These are phyloP conservation scores for Ophiostoma pallidulum DNA, from an alignment of 2,329 filamentous ascomycete species.

Conservation along the genomic window DNA sequence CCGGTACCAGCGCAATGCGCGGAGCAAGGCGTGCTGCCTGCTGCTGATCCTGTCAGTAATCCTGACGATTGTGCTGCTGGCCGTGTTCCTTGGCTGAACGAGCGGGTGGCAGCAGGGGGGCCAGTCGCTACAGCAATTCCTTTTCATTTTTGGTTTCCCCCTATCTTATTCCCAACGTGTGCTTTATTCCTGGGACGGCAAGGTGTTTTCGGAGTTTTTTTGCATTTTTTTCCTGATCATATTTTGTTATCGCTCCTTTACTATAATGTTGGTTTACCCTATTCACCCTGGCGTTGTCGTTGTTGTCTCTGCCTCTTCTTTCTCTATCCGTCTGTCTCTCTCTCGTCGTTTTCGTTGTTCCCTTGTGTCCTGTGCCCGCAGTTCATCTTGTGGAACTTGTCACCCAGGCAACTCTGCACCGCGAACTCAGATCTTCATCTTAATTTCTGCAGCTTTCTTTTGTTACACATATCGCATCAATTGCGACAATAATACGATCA, in stretches of 20 bases:
- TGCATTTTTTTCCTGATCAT: neutral
- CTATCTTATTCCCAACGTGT: neutral
- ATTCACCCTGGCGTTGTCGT: neutral
- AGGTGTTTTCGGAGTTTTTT: neutral
- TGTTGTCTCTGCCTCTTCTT: neutral
- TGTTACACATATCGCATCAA: conserved; percentile 6
- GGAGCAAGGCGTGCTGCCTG: conserved; percentile 90
- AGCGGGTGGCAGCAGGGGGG: too few species aligned
- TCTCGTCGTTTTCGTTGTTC: neutral
- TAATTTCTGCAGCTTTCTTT: neutral
- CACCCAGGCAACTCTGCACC: neutral
- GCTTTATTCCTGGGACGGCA: neutral
- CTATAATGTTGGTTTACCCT: neutral
- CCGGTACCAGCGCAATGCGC: conserved; percentile 87
- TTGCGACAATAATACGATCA: neutral
- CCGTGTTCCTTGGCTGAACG: conserved; percentile 63
- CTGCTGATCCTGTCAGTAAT: conserved; percentile 83
- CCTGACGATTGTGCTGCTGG: conserved; percentile 78
- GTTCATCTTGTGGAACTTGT: too few species aligned
- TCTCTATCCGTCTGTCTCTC: neutral
- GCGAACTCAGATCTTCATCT: neutral
- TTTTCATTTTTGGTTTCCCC: neutral
- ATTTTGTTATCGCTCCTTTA: neutral
- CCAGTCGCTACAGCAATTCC: too few species aligned
- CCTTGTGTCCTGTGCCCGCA: too few species aligned